Evolutionary conservation across 148 eudicot genomes (phyloP).

Genomic region (Gaultheria prostrata): DNA sequence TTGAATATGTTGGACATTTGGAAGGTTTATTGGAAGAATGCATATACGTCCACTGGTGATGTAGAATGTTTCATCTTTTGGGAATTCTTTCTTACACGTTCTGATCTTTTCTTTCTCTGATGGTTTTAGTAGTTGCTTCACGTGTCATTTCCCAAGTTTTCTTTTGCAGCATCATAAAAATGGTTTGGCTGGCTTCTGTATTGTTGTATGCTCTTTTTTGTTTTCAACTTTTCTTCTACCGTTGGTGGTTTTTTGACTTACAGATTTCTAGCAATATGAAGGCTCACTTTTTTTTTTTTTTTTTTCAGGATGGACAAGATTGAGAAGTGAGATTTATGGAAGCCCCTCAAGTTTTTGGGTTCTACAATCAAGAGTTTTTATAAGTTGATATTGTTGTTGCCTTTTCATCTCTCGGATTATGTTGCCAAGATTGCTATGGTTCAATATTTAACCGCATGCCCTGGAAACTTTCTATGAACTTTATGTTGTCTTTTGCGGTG

Average conservation of each 20-base stretch:
- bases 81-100: not conserved
- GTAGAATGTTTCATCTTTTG: not conserved
- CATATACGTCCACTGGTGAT: not conserved
- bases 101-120: not conserved
- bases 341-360: not conserved
- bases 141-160: not conserved
- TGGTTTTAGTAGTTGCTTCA: not conserved
- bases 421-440: not conserved
- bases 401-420: not conserved
- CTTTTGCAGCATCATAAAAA: not conserved
- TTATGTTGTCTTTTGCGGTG: not conserved
- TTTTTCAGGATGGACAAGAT: constrained; percentile 1
- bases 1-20: not conserved
- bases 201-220: not conserved
- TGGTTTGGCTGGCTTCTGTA: not conserved
- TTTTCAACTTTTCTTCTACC: not conserved
- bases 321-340: not conserved
- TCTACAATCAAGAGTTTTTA: not conserved
- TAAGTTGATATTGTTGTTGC: constrained; percentile 5
- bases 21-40: not conserved
- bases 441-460: not conserved
- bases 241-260: not conserved
- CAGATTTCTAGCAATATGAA: not conserved
- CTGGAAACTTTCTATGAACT: not conserved
- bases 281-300: not conserved